phyloP scores from a whole-genome alignment of 2,329 filamentous ascomycete genomes.

The Talaromyces sp. region DNA sequence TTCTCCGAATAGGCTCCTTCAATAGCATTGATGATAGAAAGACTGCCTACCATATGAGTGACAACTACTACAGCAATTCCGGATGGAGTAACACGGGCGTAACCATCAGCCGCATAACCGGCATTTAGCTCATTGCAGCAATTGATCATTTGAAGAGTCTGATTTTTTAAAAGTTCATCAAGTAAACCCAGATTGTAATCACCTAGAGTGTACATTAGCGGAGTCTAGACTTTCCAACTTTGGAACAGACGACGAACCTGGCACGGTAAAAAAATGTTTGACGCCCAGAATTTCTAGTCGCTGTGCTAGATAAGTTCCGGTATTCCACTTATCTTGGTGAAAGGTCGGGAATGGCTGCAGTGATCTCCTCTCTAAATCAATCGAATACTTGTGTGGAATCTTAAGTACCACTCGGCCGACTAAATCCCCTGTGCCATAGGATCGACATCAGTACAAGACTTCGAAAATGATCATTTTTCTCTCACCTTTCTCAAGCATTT shows the following conservation, averaged over 20 bases:
- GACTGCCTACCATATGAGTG: not conserved
- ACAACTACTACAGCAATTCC: not conserved
- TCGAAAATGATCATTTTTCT: no score
- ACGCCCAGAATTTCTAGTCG: not conserved
- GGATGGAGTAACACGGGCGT: not conserved
- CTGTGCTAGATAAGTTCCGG: not conserved
- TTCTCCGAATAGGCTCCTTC: not conserved
- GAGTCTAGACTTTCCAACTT: not conserved
- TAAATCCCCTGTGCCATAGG: not conserved
- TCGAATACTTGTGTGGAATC: not conserved
- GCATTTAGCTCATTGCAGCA: slow-evolving; percentile 2
- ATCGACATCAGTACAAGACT: no score
- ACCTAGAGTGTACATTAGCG: not conserved
- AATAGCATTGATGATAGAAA: not conserved
- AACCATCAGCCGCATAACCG: not conserved
- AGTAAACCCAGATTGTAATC: not conserved
- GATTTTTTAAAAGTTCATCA: not conserved
- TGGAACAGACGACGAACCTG: not conserved
- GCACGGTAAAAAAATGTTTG: not conserved
- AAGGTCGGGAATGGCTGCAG: not conserved
- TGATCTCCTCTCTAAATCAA: not conserved
- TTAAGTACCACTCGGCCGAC: not conserved
- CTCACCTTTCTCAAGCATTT: not conserved
- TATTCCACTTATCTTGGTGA: not conserved
- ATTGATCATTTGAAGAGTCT: not conserved